Evolutionary conservation across 257 asterid species (phyloP).

Genomic region (Fraxinus cuspidata): DNA sequence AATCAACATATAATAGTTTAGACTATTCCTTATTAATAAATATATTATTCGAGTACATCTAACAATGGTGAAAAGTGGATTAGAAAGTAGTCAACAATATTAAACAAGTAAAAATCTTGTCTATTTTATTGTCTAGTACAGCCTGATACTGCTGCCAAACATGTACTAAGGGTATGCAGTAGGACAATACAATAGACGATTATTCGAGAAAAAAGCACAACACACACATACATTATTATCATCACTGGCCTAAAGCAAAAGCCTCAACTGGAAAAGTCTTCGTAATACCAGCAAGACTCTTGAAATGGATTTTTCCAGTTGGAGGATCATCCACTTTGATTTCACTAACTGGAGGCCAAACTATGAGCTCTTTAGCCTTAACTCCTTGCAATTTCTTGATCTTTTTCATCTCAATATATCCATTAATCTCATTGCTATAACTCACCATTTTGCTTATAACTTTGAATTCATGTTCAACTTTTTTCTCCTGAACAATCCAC

Average conservation of each 20-base stretch:
- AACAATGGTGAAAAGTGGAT: not conserved
- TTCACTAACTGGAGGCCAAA: slow-evolving; percentile 49
- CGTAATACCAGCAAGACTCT: slow-evolving; percentile 47
- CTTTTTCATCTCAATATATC: slow-evolving; percentile 34
- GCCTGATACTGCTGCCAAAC: not conserved
- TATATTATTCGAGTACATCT: no score
- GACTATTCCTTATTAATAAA: not conserved
- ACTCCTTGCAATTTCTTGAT: slow-evolving; percentile 51
- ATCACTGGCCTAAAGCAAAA: slow-evolving; percentile 41
- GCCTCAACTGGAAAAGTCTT: slow-evolving; percentile 43
- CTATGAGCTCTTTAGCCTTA: slow-evolving; percentile 43
- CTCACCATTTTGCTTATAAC: slow-evolving; percentile 39
- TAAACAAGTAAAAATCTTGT: not conserved
- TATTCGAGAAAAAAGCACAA: not conserved
- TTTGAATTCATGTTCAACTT: slow-evolving; percentile 40
- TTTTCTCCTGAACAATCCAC: slow-evolving; percentile 44
- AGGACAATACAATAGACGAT: not conserved
- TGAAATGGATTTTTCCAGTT: slow-evolving; percentile 44
- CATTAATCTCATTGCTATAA: slow-evolving; percentile 34
- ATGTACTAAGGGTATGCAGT: not conserved
- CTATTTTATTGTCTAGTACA: not conserved
- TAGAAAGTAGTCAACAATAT: not conserved
- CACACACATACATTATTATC: not conserved
- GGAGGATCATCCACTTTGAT: slow-evolving; percentile 37
- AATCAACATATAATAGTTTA: no score